These are phyloP conservation scores for Pleurotus tuoliensis DNA, from an alignment of 768 basidiomycete genomes.

Conservation along the genomic window DNA sequence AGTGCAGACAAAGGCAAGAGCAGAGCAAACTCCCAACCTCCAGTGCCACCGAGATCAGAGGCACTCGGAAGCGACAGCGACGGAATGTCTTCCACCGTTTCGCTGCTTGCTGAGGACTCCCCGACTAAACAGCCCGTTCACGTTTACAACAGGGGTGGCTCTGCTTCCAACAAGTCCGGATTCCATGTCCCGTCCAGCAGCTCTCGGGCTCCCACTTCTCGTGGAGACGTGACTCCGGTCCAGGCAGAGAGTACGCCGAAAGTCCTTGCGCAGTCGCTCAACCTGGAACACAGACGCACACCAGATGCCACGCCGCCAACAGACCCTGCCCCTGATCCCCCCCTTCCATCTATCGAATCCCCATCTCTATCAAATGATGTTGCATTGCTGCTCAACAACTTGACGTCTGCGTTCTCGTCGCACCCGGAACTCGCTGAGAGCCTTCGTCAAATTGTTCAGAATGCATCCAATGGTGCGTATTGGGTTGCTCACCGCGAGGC, in stretches of 20 bases:
- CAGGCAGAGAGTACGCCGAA: constrained; percentile 36
- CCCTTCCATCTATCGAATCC: constrained; percentile 40
- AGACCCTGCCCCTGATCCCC: constrained; percentile 28
- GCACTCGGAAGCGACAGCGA: constrained; percentile 14
- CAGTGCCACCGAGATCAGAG: not conserved
- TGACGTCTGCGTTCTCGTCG: constrained; percentile 51
- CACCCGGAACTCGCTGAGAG: constrained; percentile 74
- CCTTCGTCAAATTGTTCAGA: constrained; percentile 59
- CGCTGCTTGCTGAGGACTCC: constrained; percentile 38
- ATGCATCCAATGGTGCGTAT: constrained; percentile 62
- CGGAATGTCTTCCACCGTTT: constrained; percentile 33
- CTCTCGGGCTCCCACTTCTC: constrained; percentile 7
- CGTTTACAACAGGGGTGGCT: constrained; percentile 39
- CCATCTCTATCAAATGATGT: constrained; percentile 62
- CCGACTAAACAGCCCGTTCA: constrained; percentile 60
- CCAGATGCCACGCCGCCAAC: not conserved
- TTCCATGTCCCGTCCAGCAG: constrained; percentile 1
- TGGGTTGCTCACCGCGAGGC: constrained; percentile 63
- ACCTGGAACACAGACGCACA: not conserved
- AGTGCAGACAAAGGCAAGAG: constrained; percentile 47
- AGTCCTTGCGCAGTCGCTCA: constrained; percentile 13
- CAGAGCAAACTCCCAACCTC: constrained; percentile 27
- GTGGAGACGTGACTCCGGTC: constrained; percentile 4
- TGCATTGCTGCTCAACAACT: constrained; percentile 51
- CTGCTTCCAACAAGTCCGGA: not conserved